Conservation (phyloP, 768 basidiomycete species). For the Guyanaporus albipodus region DNA sequence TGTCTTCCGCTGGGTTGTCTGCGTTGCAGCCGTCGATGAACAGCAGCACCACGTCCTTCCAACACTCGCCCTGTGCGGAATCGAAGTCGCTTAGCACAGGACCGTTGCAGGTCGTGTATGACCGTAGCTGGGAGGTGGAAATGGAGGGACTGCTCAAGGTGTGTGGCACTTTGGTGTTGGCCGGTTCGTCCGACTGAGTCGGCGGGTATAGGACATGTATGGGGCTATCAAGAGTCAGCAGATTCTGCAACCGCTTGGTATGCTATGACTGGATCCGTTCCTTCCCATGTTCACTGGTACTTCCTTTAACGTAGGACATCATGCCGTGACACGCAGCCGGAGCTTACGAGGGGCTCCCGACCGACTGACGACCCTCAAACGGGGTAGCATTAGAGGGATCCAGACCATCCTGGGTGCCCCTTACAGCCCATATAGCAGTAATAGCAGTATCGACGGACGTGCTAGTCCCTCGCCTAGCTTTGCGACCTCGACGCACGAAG, state of each 20-base stretch:
- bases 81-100: constrained; percentile 32
- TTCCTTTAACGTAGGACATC: constrained; percentile 37
- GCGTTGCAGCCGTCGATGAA: constrained; percentile 42
- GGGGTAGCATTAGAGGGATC: constrained; percentile 87
- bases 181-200: constrained; percentile 1
- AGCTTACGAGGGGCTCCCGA: constrained; percentile 71
- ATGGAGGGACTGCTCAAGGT: constrained; percentile 88
- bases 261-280: constrained; percentile 38
- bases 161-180: background rate
- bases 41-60: constrained; percentile 63
- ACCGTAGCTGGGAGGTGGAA: constrained; percentile 77
- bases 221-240: constrained; percentile 86
- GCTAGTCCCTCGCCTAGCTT: constrained; percentile 93
- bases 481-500: constrained; percentile 84
- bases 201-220: constrained; percentile 78
- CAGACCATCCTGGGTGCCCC: constrained; percentile 72
- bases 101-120: constrained; percentile 43
- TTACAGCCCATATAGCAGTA: constrained; percentile 81
- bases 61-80: constrained; percentile 44
- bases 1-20: constrained; percentile 33
- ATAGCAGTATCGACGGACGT: constrained; percentile 79
- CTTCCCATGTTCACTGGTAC: constrained; percentile 55
- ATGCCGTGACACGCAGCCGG: constrained; percentile 56
- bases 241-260: constrained; percentile 76
- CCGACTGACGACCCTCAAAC: constrained; percentile 73